A percentile compares a stretch with the other conserved stretches of the same genome.
Evolutionary conservation across 192 early-diverging fungal genomes (phyloP).

Genomic region (Coemansia asiatica): DNA sequence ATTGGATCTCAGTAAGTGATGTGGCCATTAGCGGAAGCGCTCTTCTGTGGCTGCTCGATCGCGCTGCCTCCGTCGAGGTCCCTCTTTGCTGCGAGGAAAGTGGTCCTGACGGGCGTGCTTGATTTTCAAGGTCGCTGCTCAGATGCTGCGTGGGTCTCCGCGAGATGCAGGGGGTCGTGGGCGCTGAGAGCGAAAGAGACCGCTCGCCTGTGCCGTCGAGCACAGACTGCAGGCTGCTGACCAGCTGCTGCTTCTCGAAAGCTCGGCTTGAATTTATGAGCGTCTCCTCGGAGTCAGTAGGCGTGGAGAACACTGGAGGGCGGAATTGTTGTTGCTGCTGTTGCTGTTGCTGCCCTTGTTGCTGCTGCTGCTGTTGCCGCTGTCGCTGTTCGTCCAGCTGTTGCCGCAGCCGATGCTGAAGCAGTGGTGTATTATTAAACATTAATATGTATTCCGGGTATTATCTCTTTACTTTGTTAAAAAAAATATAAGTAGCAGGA

Average conservation of each 20-base stretch:
- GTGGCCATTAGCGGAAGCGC: slow-evolving; percentile 9
- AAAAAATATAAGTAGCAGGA: not conserved
- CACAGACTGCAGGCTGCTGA: not conserved
- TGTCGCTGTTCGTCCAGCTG: not conserved
- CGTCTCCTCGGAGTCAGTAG: slow-evolving; percentile 8
- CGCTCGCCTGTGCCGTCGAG: not conserved
- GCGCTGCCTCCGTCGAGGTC: not conserved
- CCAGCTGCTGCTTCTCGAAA: not conserved
- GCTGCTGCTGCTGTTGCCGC: slow-evolving; percentile 6
- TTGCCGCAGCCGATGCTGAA: slow-evolving; percentile 3
- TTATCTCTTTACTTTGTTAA: not conserved
- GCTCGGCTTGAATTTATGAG: not conserved
- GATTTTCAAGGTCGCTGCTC: not conserved
- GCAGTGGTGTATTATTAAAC: slow-evolving; percentile 3
- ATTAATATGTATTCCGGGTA: not conserved
- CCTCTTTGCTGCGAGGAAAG: not conserved
- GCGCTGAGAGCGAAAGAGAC: slow-evolving; percentile 25
- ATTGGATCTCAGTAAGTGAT: slow-evolving; percentile 2
- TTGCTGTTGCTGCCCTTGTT: not conserved
- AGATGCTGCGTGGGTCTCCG: slow-evolving; percentile 5
- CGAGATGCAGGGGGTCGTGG: slow-evolving; percentile 34
- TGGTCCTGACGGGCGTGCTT: not conserved
- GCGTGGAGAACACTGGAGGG: slow-evolving; percentile 3
- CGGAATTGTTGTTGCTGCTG: slow-evolving; percentile 2
- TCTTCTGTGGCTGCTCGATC: not conserved